phyloP scores from a whole-genome alignment of 495 filamentous ascomycete genomes.

The Podospora pseudocomata region DNA sequence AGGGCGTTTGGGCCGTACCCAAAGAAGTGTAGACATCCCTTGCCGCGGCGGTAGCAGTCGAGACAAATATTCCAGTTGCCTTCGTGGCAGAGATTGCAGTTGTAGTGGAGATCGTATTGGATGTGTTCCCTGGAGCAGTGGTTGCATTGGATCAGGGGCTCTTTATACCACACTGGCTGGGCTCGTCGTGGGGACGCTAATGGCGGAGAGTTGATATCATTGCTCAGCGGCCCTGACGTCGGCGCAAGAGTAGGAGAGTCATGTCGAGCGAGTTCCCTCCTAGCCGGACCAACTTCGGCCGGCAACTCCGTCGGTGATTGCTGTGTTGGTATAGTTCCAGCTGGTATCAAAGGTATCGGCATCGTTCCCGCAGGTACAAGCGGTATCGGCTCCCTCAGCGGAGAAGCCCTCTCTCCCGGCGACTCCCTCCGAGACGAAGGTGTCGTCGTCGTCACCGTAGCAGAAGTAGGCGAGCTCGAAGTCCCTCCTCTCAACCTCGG shows the following conservation, averaged over 20 bases:
- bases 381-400: neutral
- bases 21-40: conserved; percentile 74
- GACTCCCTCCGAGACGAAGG: conserved; percentile 12
- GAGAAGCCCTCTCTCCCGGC: conserved; percentile 1
- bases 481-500: conserved; percentile 47
- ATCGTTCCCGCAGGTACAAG: neutral
- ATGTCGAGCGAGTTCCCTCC: conserved; percentile 1
- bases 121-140: conserved; percentile 63
- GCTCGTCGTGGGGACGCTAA: conserved; percentile 22
- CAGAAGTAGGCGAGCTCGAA: conserved; percentile 32
- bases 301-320: neutral
- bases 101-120: conserved; percentile 77
- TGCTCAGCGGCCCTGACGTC: conserved; percentile 19
- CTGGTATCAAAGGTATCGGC: neutral
- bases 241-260: conserved; percentile 18
- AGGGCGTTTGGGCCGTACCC: conserved; percentile 67
- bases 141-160: conserved; percentile 70
- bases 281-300: neutral
- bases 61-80: conserved; percentile 74
- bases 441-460: conserved; percentile 13
- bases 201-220: conserved; percentile 20
- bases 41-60: conserved; percentile 68
- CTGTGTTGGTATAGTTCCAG: neutral
- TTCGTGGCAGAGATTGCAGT: conserved; percentile 64
- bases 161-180: conserved; percentile 52